Conservation (phyloP, 306 rosid genomes). For the Cucurbita argyrosperma region DNA sequence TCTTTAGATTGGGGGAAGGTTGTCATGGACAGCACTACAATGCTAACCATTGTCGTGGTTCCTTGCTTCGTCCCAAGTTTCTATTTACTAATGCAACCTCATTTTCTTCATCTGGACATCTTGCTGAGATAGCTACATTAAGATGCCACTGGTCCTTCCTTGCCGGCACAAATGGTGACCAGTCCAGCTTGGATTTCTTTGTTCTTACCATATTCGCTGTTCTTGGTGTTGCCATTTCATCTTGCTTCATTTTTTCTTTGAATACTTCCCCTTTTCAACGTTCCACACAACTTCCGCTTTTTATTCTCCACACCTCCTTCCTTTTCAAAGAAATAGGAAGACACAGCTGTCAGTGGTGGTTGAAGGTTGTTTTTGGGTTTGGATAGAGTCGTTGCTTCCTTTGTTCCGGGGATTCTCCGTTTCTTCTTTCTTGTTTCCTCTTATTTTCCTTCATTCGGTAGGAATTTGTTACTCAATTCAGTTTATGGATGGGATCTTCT, state of each 20-base stretch:
- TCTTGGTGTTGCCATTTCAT: conserved; percentile 38
- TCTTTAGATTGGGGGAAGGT: conserved; percentile 3
- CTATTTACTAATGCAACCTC: conserved; percentile 36
- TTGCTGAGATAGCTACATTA: too few relatives aligned
- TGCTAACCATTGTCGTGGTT: conserved; percentile 25
- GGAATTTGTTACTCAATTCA: neutral
- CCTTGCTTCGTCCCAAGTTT: conserved; percentile 28
- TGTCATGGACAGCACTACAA: conserved; percentile 31
- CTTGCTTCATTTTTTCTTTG: conserved; percentile 33
- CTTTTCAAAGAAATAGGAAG: neutral
- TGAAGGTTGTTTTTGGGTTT: neutral
- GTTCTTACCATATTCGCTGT: conserved; percentile 56
- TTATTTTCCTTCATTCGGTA: neutral
- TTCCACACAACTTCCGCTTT: neutral
- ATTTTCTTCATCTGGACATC: neutral
- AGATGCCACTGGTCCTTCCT: conserved; percentile 27
- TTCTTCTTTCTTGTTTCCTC: neutral
- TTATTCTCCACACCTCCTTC: neutral
- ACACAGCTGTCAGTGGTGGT: neutral
- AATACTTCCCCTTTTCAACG: neutral
- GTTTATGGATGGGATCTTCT: neutral
- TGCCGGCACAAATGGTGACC: conserved; percentile 34
- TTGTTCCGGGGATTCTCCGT: neutral
- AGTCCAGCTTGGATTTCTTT: conserved; percentile 41
- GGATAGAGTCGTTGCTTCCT: neutral